These are phyloP conservation scores for Phaeolepiota aurea DNA, from an alignment of 768 basidiomycete species.

Conservation along the genomic window DNA sequence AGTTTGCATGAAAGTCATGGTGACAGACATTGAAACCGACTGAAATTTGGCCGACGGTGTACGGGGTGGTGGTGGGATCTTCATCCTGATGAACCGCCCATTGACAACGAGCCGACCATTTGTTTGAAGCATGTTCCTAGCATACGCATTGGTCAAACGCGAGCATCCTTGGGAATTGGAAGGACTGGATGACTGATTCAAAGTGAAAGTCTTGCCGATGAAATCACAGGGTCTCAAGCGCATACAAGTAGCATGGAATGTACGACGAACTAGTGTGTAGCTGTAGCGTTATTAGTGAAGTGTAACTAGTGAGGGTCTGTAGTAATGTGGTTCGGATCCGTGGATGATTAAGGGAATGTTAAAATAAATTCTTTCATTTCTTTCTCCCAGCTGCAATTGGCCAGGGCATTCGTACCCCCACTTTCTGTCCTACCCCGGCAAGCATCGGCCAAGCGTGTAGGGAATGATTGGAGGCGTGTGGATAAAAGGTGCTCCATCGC, in stretches of 20 bases:
- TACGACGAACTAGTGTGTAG: neutral
- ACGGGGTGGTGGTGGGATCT: no score
- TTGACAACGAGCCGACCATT: no score
- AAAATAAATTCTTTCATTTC: slow-evolving; percentile 57
- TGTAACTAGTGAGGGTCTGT: neutral
- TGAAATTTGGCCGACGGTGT: no score
- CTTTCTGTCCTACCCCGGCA: slow-evolving; percentile 36
- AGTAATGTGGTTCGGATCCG: neutral
- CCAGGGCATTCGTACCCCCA: slow-evolving; percentile 21
- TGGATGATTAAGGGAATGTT: slow-evolving; percentile 40
- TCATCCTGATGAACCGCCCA: no score
- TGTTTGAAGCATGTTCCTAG: no score
- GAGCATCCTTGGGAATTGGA: no score
- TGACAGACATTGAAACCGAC: no score
- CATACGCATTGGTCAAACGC: no score
- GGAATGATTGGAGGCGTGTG: slow-evolving; percentile 20
- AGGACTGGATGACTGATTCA: no score
- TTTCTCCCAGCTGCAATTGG: slow-evolving; percentile 52
- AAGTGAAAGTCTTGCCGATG: neutral
- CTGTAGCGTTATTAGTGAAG: no score
- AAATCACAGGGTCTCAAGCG: no score
- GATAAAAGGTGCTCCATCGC: neutral
- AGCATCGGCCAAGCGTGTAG: slow-evolving; percentile 21
- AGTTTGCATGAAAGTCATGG: no score
- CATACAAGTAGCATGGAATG: neutral